Evolutionary conservation across 2,329 filamentous ascomycete species (phyloP).

Genomic region (Lasiodiplodia citricola): DNA sequence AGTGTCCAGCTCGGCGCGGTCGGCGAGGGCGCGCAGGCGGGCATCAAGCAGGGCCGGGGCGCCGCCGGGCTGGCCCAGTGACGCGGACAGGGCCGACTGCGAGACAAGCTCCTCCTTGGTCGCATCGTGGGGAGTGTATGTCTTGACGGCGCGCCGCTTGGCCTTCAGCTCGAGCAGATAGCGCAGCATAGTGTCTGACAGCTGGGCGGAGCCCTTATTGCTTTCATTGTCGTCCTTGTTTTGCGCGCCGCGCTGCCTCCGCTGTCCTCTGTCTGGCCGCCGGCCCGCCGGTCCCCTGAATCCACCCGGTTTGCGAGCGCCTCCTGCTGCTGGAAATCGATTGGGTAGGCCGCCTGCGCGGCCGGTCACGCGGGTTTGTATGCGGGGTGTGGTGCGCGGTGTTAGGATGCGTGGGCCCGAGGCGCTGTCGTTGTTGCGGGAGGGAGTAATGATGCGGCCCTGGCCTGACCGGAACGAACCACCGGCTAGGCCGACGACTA

Average conservation of each 20-base stretch:
- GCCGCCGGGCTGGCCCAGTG: constrained; percentile 20
- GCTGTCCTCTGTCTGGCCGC: background rate
- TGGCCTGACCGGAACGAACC: constrained; percentile 10
- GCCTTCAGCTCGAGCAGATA: constrained; percentile 18
- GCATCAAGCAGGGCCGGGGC: constrained; percentile 8
- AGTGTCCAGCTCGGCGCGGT: constrained; percentile 1
- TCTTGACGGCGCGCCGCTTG: constrained; percentile 5
- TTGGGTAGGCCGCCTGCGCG: background rate
- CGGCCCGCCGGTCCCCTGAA: background rate
- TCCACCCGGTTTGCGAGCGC: background rate
- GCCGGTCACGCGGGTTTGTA: constrained; percentile 1
- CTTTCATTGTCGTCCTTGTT: background rate
- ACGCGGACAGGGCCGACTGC: constrained; percentile 17
- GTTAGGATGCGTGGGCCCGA: background rate
- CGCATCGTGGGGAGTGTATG: background rate
- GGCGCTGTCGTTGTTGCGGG: background rate
- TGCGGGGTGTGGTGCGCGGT: background rate
- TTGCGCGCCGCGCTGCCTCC: background rate
- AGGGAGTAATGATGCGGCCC: constrained; percentile 3
- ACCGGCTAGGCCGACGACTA: constrained; percentile 1
- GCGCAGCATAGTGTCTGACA: constrained; percentile 15
- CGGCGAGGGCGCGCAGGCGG: constrained; percentile 14
- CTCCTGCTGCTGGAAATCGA: background rate
- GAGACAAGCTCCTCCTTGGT: background rate
- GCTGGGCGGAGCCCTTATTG: background rate